A percentile compares a stretch with the other conserved stretches of the same genome.
phyloP scores from a whole-genome alignment of 345 rosid genomes.

The Eutrema japonicum region DNA sequence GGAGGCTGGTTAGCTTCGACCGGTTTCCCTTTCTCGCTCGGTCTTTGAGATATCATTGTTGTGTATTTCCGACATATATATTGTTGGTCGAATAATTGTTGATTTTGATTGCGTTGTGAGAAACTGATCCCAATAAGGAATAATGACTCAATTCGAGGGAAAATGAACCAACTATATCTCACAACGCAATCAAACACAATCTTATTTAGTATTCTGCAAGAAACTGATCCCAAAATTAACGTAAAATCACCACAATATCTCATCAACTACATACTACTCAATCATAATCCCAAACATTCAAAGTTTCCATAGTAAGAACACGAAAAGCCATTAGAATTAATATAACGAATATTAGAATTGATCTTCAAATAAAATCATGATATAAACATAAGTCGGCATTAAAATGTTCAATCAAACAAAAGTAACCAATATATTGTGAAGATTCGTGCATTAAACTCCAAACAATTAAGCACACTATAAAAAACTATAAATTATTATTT shows the following conservation, averaged over 20 bases:
- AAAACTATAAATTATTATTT: no score
- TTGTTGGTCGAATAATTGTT: neutral
- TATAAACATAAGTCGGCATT: neutral
- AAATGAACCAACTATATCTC: no score
- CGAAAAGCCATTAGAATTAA: neutral
- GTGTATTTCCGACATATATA: neutral
- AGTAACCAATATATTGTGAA: neutral
- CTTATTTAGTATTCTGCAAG: conserved; percentile 7
- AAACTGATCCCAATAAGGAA: no score
- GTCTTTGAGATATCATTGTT: conserved; percentile 43
- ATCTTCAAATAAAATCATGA: conserved; percentile 5
- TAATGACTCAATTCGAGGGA: no score
- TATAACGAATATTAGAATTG: neutral
- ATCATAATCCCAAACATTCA: conserved; percentile 2
- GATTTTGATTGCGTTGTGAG: no score
- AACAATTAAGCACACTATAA: no score
- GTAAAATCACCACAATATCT: neutral
- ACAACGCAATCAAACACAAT: neutral
- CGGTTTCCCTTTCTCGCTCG: conserved; percentile 77
- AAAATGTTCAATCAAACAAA: neutral
- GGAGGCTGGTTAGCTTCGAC: conserved; percentile 71
- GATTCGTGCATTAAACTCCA: no score
- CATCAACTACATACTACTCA: neutral
- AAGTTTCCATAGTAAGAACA: neutral
- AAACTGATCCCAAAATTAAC: neutral